Evolutionary conservation across 306 rosid species (phyloP).

Genomic region (Vigna reflexopilosa): DNA sequence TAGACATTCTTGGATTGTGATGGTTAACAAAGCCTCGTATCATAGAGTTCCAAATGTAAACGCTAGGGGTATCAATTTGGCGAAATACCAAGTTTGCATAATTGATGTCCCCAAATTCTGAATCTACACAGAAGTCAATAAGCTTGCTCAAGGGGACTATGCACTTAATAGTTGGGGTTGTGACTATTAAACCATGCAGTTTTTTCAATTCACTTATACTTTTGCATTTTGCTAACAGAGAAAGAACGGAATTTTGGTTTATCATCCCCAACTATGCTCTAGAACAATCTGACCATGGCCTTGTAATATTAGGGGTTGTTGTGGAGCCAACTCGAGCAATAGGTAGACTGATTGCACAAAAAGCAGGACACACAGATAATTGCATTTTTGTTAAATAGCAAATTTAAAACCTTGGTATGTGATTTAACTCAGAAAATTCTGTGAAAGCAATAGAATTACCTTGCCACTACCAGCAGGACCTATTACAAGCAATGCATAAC

Average conservation of each 20-base stretch:
- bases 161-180: constrained; percentile 53
- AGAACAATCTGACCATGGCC: constrained; percentile 1
- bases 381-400: no score
- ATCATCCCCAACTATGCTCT: constrained; percentile 47
- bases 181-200: constrained; percentile 61
- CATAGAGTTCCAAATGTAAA: constrained; percentile 81
- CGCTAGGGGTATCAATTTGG: constrained; percentile 57
- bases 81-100: constrained; percentile 62
- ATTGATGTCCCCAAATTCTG: constrained; percentile 58
- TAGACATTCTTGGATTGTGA: constrained; percentile 54
- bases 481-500: constrained; percentile 67
- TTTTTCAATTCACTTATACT: constrained; percentile 61
- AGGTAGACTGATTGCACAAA: constrained; percentile 64
- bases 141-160: constrained; percentile 69
- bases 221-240: constrained; percentile 60
- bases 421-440: not conserved
- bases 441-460: constrained; percentile 49
- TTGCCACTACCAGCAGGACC: constrained; percentile 85
- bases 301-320: not conserved
- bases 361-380: constrained; percentile 1
- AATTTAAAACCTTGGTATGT: not conserved
- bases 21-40: constrained; percentile 67
- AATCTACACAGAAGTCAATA: constrained; percentile 67
- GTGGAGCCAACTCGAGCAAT: constrained; percentile 66
- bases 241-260: constrained; percentile 52